Conservation (phyloP, 2,329 filamentous ascomycete species). For the Emmonsia crescens region DNA sequence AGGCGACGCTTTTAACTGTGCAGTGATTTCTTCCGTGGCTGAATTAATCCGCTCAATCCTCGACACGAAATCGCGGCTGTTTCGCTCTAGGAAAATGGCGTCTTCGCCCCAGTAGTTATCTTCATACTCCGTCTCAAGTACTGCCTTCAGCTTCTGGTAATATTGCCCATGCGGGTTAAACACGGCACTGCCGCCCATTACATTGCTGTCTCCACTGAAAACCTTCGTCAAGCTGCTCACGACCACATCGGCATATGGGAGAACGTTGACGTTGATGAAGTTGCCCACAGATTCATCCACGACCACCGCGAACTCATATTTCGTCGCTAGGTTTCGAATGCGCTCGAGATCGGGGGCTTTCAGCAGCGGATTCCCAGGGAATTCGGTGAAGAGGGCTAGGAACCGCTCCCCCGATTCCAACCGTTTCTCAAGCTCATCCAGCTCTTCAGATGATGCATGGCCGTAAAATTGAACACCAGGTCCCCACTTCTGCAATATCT, state of each 20-base stretch:
- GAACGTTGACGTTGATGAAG: conserved; percentile 88
- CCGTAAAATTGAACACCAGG: conserved; percentile 85
- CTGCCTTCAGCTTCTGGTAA: conserved; percentile 58
- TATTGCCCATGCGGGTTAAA: conserved; percentile 57
- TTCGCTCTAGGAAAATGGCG: conserved; percentile 86
- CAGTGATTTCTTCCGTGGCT: conserved; percentile 75
- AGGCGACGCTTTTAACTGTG: conserved; percentile 52
- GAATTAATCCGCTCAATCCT: conserved; percentile 74
- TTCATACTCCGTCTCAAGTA: conserved; percentile 59
- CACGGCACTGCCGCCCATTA: conserved; percentile 77
- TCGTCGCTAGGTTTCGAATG: conserved; percentile 69
- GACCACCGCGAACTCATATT: conserved; percentile 79
- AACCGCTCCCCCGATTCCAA: conserved; percentile 63
- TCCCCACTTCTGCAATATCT: conserved; percentile 89
- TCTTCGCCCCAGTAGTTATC: conserved; percentile 94
- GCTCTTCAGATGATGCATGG: conserved; percentile 60
- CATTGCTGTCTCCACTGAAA: conserved; percentile 94
- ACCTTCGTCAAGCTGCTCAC: conserved; percentile 94
- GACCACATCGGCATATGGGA: conserved; percentile 80
- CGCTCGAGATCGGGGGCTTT: conserved; percentile 71
- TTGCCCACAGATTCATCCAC: conserved; percentile 96
- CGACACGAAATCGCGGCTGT: conserved; percentile 80
- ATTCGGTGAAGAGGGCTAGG: conserved; percentile 83
- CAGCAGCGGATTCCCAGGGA: conserved; percentile 84
- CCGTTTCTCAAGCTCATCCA: conserved; percentile 70